Conservation (phyloP, 805 yeast genomes). For the Kregervanrija pseudodelftensis region DNA sequence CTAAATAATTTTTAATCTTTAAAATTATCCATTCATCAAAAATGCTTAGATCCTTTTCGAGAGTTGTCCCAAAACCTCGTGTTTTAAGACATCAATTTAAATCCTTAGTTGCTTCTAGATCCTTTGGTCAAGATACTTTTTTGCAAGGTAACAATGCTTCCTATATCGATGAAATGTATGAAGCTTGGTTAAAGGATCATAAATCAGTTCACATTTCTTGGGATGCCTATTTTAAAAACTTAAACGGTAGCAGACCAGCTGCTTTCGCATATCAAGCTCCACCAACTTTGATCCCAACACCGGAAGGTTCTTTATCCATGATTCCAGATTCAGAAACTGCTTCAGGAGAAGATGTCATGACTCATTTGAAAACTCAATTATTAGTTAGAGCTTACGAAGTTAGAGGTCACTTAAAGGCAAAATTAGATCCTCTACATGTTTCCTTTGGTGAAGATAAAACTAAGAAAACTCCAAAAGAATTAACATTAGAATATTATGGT, state of each 20-base stretch:
- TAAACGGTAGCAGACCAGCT: slow-evolving; percentile 63
- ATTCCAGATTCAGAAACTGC: slow-evolving; percentile 45
- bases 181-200: slow-evolving; percentile 90
- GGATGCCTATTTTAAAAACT: slow-evolving; percentile 93
- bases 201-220: slow-evolving; percentile 88
- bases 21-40: background rate
- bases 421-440: slow-evolving; percentile 90
- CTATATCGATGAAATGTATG: slow-evolving; percentile 97
- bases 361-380: slow-evolving; percentile 92
- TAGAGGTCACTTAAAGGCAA: slow-evolving; percentile 94
- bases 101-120: slow-evolving; percentile 18
- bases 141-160: slow-evolving; percentile 78
- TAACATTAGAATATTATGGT: slow-evolving; percentile 87
- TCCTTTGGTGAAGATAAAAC: slow-evolving; percentile 63
- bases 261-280: slow-evolving; percentile 82
- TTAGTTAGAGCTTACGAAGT: slow-evolving; percentile 98
- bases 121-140: slow-evolving; percentile 59
- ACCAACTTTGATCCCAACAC: slow-evolving; percentile 79
- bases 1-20: no score
- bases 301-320: slow-evolving; percentile 67
- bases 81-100: slow-evolving; percentile 10
- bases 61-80: slow-evolving; percentile 17
- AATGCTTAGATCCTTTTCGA: slow-evolving; percentile 26
- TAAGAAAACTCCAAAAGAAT: slow-evolving; percentile 65
- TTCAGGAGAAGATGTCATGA: slow-evolving; percentile 59